A percentile compares a stretch with the other conserved stretches of the same genome.
Conservation (phyloP, 441 rosid genomes). For the Populus hybrid region DNA sequence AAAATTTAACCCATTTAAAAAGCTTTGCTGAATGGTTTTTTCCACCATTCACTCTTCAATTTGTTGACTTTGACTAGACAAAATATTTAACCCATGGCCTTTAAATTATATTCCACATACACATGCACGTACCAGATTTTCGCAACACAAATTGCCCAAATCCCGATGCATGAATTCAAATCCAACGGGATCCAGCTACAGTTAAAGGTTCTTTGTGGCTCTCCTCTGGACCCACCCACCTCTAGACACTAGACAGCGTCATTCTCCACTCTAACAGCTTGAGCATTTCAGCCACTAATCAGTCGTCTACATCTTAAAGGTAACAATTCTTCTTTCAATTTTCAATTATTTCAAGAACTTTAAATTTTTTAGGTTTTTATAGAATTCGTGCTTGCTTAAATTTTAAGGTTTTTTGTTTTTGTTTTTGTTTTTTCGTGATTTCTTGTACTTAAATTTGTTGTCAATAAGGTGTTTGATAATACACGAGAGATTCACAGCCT, state of each 20-base stretch:
- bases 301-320: background rate
- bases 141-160: background rate
- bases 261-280: background rate
- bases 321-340: background rate
- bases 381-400: background rate
- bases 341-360: background rate
- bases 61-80: background rate
- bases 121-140: background rate
- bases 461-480: background rate
- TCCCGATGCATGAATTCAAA: background rate
- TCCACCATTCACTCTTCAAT: background rate
- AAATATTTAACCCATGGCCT: background rate
- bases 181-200: background rate
- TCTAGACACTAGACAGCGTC: background rate
- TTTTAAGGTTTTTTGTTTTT: no score
- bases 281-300: background rate
- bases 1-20: no score
- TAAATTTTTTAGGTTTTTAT: background rate
- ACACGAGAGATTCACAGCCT: background rate
- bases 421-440: no score
- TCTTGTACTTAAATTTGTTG: background rate
- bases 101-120: background rate
- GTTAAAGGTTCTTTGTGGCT: background rate
- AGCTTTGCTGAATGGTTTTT: background rate
- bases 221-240: background rate